Percentiles rank a stretch among this genome's conserved stretches.
phyloP scores from a whole-genome alignment of 2,329 filamentous ascomycete genomes.

The Hyphodiscus sp. region DNA sequence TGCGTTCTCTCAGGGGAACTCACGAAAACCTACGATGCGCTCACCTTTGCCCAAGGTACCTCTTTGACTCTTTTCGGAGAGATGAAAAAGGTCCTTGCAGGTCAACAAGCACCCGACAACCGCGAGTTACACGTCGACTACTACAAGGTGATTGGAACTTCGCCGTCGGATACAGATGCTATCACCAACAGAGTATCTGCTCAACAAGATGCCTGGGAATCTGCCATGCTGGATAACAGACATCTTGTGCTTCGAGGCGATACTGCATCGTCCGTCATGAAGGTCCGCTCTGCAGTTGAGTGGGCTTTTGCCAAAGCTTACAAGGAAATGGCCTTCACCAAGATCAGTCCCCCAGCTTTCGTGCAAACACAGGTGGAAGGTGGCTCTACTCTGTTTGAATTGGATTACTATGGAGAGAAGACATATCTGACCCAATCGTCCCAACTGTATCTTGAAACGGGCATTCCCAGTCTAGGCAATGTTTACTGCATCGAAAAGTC shows the following conservation, averaged over 20 bases:
- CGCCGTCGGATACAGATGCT: constrained; percentile 65
- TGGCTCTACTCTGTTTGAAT: constrained; percentile 55
- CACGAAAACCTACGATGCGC: constrained; percentile 67
- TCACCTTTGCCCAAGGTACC: constrained; percentile 65
- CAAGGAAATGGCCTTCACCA: constrained; percentile 55
- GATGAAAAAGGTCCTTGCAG: constrained; percentile 59
- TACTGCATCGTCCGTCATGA: constrained; percentile 60
- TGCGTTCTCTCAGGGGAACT: constrained; percentile 74
- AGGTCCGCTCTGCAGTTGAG: constrained; percentile 62
- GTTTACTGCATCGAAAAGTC: constrained; percentile 98
- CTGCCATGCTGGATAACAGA: constrained; percentile 52
- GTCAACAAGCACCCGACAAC: constrained; percentile 61
- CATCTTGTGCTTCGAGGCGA: constrained; percentile 67
- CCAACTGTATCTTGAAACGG: constrained; percentile 96
- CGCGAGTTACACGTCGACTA: constrained; percentile 68
- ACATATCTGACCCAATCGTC: constrained; percentile 95
- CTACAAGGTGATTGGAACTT: constrained; percentile 61
- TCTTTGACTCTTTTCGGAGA: constrained; percentile 63
- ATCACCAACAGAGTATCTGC: constrained; percentile 66
- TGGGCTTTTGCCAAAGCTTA: constrained; percentile 63
- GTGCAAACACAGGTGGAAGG: constrained; percentile 81
- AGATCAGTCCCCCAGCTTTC: constrained; percentile 68
- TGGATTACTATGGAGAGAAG: constrained; percentile 65
- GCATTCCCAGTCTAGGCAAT: constrained; percentile 81
- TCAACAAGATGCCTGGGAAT: constrained; percentile 53